Evolutionary conservation across 306 rosid genomes (phyloP).

Genomic region (Canavalia gladiata): DNA sequence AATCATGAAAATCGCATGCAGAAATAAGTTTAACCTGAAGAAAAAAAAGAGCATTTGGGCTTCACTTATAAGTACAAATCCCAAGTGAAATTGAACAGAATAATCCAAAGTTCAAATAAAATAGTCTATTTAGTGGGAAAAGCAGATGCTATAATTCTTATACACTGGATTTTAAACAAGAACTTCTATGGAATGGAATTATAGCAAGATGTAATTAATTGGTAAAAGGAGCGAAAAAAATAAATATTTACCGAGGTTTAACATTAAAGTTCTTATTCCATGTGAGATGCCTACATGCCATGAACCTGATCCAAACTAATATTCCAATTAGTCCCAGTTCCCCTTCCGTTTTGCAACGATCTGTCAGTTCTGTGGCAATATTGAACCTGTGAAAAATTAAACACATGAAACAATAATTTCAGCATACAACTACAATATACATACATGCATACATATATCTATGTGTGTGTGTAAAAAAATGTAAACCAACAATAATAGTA

Average conservation of each 20-base stretch:
- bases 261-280: conserved; percentile 20
- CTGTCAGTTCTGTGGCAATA: neutral
- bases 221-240: neutral
- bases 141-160: neutral
- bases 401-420: neutral
- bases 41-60: neutral
- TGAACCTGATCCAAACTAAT: conserved; percentile 22
- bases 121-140: neutral
- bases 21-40: neutral
- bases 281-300: conserved; percentile 15
- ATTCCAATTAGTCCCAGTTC: conserved; percentile 8
- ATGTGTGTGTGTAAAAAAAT: neutral
- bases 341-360: conserved; percentile 7
- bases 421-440: neutral
- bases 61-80: neutral
- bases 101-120: neutral
- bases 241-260: neutral
- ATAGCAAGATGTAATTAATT: neutral
- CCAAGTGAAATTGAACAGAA: neutral
- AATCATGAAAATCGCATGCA: neutral
- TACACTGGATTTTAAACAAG: conserved; percentile 2
- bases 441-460: neutral
- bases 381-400: conserved; percentile 17
- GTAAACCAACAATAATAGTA: neutral
- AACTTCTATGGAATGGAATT: neutral